Percentiles rank a stretch among this genome's conserved stretches.
These are phyloP conservation scores for Daldinia loculata DNA, from an alignment of 495 filamentous ascomycete genomes.

Conservation along the genomic window DNA sequence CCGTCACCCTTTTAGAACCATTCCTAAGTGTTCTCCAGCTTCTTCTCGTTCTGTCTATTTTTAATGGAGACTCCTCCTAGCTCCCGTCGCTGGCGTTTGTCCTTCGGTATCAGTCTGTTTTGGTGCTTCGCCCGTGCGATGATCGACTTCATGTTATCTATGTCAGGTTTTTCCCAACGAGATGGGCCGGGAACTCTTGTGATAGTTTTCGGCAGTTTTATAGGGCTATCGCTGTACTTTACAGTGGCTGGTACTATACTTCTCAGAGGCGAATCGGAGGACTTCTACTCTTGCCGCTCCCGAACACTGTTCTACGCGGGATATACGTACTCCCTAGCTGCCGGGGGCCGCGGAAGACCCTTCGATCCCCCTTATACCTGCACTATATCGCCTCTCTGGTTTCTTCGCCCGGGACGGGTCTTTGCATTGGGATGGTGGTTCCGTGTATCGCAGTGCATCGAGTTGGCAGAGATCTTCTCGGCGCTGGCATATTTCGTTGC, in stretches of 20 bases:
- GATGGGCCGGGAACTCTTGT: background rate
- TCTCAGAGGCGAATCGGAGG: background rate
- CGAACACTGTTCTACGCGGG: background rate
- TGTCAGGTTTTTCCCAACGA: no score
- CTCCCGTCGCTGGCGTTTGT: background rate
- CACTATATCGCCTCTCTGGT: background rate
- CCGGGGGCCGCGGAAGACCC: background rate
- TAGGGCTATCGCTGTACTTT: background rate
- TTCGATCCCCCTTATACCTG: background rate
- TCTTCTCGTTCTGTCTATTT: slow-evolving; percentile 4
- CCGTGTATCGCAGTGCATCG: background rate
- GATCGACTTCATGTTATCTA: background rate
- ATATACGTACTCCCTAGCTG: background rate
- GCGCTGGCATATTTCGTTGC: slow-evolving; percentile 12
- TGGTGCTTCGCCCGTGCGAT: background rate
- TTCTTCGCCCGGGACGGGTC: background rate
- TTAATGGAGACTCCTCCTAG: slow-evolving; percentile 2
- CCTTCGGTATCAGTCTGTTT: background rate
- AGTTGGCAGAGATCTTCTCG: slow-evolving; percentile 2
- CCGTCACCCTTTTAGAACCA: background rate
- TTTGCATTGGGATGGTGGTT: background rate
- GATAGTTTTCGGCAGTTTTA: background rate
- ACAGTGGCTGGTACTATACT: background rate
- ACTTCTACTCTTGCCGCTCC: background rate
- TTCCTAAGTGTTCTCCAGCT: background rate